Percentiles rank a stretch among this genome's conserved stretches.
These are phyloP conservation scores for Cadophora malorum DNA, from an alignment of 2,329 filamentous ascomycete genomes.

Conservation along the genomic window DNA sequence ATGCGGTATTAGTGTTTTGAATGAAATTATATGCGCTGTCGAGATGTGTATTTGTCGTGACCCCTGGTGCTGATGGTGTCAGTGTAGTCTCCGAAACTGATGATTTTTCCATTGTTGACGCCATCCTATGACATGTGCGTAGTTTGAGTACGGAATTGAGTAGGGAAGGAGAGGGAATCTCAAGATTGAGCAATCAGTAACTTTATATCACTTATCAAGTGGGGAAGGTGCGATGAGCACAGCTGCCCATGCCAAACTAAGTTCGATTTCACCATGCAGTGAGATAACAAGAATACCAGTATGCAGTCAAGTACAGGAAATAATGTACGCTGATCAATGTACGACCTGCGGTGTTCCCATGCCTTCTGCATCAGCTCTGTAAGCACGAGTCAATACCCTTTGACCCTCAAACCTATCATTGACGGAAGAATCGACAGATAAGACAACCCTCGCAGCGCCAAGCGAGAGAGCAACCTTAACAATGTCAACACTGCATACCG, in stretches of 20 bases:
- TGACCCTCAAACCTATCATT: background rate
- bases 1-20: background rate
- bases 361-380: background rate
- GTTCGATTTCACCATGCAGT: background rate
- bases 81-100: background rate
- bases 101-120: background rate
- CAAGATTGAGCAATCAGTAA: too few species aligned
- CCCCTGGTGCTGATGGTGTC: background rate
- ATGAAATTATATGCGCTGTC: constrained; percentile 4
- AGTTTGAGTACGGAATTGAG: too few species aligned
- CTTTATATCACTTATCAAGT: too few species aligned
- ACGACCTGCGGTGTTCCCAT: background rate
- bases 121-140: too few species aligned
- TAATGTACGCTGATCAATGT: background rate
- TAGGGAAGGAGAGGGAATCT: too few species aligned
- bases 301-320: background rate
- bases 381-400: background rate
- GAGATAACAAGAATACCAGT: background rate
- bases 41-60: background rate
- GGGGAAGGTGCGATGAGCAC: too few species aligned
- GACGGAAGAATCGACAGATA: background rate
- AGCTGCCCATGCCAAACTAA: background rate
- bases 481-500: background rate
- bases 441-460: background rate
- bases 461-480: background rate